Conservation (phyloP, 441 rosid species). For the Melastoma candidum region DNA sequence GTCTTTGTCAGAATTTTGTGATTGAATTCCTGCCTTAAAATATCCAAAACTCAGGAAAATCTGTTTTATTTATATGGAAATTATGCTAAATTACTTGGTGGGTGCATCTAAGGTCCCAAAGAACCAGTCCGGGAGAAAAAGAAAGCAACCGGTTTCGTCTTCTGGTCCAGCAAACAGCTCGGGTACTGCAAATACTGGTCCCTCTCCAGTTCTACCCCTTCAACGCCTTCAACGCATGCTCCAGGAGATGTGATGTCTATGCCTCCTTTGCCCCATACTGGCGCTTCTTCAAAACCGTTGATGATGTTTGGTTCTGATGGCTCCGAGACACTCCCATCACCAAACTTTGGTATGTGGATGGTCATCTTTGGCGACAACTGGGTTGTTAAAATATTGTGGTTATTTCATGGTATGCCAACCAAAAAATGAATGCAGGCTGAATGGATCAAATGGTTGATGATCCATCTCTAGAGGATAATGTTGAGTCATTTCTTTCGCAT, state of each 20-base stretch:
- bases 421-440: conserved; percentile 11
- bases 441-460: conserved; percentile 22
- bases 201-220: conserved; percentile 8
- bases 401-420: too few species aligned
- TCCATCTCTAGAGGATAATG: conserved; percentile 23
- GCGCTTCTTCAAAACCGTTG: conserved; percentile 62
- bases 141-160: conserved; percentile 9
- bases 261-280: conserved; percentile 67
- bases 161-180: conserved; percentile 11
- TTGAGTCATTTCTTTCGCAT: conserved; percentile 31
- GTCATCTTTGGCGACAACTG: too few species aligned
- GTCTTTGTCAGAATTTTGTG: too few species aligned
- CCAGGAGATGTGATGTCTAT: conserved; percentile 81
- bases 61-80: too few species aligned
- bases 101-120: conserved; percentile 6
- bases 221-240: conserved; percentile 63
- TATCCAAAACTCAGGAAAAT: too few species aligned
- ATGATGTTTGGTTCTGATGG: conserved; percentile 62
- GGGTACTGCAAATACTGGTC: conserved; percentile 7
- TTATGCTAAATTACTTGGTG: too few species aligned
- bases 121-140: conserved; percentile 7
- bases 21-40: too few species aligned
- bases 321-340: conserved; percentile 60
- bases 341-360: conserved; percentile 41
- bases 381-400: too few species aligned